phyloP scores from a whole-genome alignment of 164 flowering plant species.

The Paratinospora sagittata region DNA sequence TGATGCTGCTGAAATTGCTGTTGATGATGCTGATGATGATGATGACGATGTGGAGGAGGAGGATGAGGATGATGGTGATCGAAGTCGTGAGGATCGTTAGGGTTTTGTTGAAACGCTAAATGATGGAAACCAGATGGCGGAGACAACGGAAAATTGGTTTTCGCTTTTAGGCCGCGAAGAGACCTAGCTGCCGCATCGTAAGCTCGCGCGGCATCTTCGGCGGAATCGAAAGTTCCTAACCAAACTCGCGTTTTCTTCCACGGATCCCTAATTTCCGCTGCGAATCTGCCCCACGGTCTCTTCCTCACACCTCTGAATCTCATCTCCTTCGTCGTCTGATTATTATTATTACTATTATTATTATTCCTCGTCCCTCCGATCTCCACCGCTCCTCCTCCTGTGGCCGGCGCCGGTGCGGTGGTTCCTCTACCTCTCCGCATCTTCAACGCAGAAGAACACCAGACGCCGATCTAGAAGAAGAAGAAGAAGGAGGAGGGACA shows the following conservation, averaged over 20 bases:
- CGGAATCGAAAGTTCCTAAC: slow-evolving; percentile 82
- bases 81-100: slow-evolving; percentile 5
- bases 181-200: slow-evolving; percentile 68
- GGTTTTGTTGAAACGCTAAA: slow-evolving; percentile 6
- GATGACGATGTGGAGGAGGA: no score
- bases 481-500: neutral
- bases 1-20: slow-evolving; percentile 19
- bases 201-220: slow-evolving; percentile 73
- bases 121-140: slow-evolving; percentile 6
- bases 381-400: slow-evolving; percentile 14
- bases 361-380: no score
- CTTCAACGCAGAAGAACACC: no score
- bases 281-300: slow-evolving; percentile 81
- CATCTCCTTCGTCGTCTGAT: slow-evolving; percentile 26
- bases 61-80: no score
- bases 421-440: slow-evolving; percentile 51
- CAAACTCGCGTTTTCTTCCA: slow-evolving; percentile 74
- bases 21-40: slow-evolving; percentile 29
- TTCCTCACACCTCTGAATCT: slow-evolving; percentile 66
- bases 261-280: slow-evolving; percentile 84
- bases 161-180: slow-evolving; percentile 75
- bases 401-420: slow-evolving; percentile 17
- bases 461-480: neutral
- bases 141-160: slow-evolving; percentile 55
- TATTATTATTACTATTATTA: no score